These are phyloP conservation scores for Verticillium alfalfae DNA, from an alignment of 2,329 filamentous ascomycete genomes.

Conservation along the genomic window DNA sequence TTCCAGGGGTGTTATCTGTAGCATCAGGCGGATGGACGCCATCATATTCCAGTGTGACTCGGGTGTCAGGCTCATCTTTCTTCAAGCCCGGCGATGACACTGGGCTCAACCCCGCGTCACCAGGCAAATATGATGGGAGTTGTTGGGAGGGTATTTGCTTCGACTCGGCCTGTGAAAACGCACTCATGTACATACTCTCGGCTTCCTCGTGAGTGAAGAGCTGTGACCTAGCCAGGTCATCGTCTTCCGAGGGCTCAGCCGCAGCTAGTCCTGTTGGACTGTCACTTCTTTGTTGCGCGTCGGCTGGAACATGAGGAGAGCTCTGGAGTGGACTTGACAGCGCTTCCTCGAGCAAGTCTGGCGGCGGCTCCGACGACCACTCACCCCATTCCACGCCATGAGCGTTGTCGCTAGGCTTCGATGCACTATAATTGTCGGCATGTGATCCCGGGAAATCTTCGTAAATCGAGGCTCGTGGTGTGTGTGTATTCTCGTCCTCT, in stretches of 20 bases:
- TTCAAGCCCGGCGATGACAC: background rate
- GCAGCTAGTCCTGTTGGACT: background rate
- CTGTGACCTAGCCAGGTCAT: conserved; percentile 59
- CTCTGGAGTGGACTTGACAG: background rate
- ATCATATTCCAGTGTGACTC: background rate
- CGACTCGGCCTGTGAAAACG: conserved; percentile 46
- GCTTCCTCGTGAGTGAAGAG: conserved; percentile 76
- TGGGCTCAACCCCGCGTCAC: conserved; percentile 38
- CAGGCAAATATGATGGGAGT: conserved; percentile 37
- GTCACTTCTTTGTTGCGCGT: background rate
- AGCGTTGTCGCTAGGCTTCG: background rate
- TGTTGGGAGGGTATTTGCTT: conserved; percentile 19
- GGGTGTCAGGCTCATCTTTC: background rate
- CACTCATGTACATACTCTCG: conserved; percentile 83
- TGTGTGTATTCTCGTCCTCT: conserved; percentile 34
- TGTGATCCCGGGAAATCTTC: conserved; percentile 20
- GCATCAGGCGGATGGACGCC: background rate
- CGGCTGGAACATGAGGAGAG: background rate
- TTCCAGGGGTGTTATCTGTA: background rate
- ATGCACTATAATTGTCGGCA: background rate
- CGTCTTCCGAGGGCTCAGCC: conserved; percentile 14
- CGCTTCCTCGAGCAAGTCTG: background rate
- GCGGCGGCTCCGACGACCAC: background rate
- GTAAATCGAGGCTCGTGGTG: conserved; percentile 48
- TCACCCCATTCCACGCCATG: background rate